phyloP scores from a whole-genome alignment of 257 asterid species.

The Galeopsis tetrahit region DNA sequence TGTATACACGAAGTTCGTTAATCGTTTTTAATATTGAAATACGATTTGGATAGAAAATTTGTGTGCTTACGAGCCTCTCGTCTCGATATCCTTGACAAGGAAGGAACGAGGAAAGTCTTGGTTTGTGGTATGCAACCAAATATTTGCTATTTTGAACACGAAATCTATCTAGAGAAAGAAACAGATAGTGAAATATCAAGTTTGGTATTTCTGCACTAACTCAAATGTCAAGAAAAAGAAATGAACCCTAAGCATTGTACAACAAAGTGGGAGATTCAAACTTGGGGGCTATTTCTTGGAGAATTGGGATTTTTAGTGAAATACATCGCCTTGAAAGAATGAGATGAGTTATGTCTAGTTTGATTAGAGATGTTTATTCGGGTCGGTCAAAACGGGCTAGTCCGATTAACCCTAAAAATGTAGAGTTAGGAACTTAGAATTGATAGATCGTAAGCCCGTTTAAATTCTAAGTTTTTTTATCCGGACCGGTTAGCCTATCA shows the following conservation, averaged over 20 bases:
- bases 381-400: too few relatives aligned
- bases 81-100: neutral
- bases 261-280: conserved; percentile 6
- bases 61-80: neutral
- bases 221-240: conserved; percentile 13
- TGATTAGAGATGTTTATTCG: too few relatives aligned
- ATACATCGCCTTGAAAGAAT: too few relatives aligned
- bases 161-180: neutral
- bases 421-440: too few relatives aligned
- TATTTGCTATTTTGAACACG: conserved; percentile 26
- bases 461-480: too few relatives aligned
- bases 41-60: neutral
- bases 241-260: neutral
- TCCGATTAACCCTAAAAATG: too few relatives aligned
- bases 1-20: neutral
- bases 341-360: too few relatives aligned
- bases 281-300: conserved; percentile 9
- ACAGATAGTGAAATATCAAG: conserved; percentile 4
- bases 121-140: conserved; percentile 16
- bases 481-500: too few relatives aligned
- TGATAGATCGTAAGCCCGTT: too few relatives aligned
- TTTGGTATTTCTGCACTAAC: conserved; percentile 48
- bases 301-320: neutral
- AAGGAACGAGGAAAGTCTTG: neutral
- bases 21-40: neutral